Evolutionary conservation across 169 alveolate genomes (phyloP), one percentile per base, ranked within the genome.

Genomic region (Perkinsus olseni): DNA sequence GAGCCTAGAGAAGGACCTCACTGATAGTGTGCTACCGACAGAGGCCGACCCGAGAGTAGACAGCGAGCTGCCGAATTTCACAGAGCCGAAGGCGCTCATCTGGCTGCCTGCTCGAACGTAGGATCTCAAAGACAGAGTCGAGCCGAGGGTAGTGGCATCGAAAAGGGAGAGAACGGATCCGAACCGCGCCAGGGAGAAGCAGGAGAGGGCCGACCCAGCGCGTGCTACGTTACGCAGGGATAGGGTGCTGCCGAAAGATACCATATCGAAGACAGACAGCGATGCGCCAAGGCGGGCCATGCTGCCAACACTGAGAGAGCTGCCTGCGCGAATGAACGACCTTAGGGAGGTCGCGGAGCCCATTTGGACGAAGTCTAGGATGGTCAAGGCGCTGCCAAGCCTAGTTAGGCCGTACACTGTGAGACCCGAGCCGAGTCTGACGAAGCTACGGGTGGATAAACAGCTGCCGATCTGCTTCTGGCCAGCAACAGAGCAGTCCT

Each of bases 1-100:
- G 74, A 31, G 11, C 21, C 21, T 17, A 10, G 74, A 39, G 38
- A 38, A 17, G 11, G 92, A 17, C 36, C 92, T 39, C 74, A 91
- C 13, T 24, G 62, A 37, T 28, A 91, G 48, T 0, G 74, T 31
- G 74, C 94, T 92, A 17, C 95, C 95, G 39, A 91, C 39, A 91
- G 45, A 34, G 91, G 91, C 31, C 40, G 36, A 4, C 13, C 50
- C 93, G 90, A 91, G 74, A 38, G 40, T 34, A n/a, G 92, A 91
- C 92, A 91, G 3, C 11, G 74, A 0, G 92, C 62, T 37, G 10
- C 92, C 92, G 10, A 38, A 17, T 6, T n/a, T 1, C 0, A 48
- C 38, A 39, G 13, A 4, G 45, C 92, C 92, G 39, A 90, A 38
- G 45, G 38, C 17, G n/a, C 48, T 34, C 48, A 90, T 38, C 50